phyloP scores from a whole-genome alignment of 2,329 filamentous ascomycete species.

The Scolecobasidium constrictum region DNA sequence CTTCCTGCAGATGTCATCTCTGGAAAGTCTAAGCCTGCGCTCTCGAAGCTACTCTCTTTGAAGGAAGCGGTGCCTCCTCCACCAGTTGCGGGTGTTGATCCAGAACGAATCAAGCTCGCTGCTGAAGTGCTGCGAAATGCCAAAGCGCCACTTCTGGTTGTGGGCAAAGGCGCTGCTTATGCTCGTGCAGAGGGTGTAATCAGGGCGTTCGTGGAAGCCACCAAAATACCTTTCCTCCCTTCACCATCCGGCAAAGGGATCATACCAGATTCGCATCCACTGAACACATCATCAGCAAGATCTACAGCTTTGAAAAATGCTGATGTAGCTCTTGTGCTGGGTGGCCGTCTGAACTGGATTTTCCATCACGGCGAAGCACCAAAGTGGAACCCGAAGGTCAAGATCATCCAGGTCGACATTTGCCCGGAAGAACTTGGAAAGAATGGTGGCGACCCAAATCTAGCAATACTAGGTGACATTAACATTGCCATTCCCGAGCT shows the following conservation, averaged over 20 bases:
- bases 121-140: constrained; percentile 36
- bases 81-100: constrained; percentile 34
- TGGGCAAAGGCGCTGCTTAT: constrained; percentile 47
- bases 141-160: constrained; percentile 39
- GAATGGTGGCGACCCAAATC: constrained; percentile 35
- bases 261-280: constrained; percentile 40
- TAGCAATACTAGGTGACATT: constrained; percentile 43
- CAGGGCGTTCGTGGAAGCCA: constrained; percentile 32
- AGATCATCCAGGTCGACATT: constrained; percentile 46
- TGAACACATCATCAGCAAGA: constrained; percentile 43
- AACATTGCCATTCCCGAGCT: constrained; percentile 38
- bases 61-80: constrained; percentile 24
- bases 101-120: constrained; percentile 29
- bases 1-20: constrained; percentile 43
- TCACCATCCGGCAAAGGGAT: constrained; percentile 51
- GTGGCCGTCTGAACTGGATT: constrained; percentile 48
- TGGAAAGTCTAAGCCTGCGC: constrained; percentile 24
- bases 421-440: constrained; percentile 42
- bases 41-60: constrained; percentile 14
- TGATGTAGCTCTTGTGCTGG: constrained; percentile 44
- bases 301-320: constrained; percentile 42
- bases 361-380: constrained; percentile 44
- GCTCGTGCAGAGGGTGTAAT: constrained; percentile 38
- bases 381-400: constrained; percentile 40
- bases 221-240: constrained; percentile 43